Conservation (phyloP, 2,329 filamentous ascomycete species). For the Lachnellula hyalina region DNA sequence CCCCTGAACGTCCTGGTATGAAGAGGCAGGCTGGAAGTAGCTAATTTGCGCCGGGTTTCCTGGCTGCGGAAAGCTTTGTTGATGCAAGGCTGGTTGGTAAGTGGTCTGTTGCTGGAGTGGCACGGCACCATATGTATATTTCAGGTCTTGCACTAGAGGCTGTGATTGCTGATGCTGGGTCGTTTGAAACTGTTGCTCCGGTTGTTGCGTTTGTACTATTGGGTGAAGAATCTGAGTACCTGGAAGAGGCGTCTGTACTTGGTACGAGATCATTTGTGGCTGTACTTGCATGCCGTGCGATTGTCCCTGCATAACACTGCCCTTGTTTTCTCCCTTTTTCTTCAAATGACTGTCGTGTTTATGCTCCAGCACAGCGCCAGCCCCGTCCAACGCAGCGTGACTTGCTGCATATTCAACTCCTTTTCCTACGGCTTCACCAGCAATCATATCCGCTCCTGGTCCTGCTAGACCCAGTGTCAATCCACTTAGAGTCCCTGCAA, state of each 20-base stretch:
- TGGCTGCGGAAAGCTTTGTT: not conserved
- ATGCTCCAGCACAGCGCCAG: slow-evolving; percentile 32
- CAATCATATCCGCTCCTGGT: slow-evolving; percentile 34
- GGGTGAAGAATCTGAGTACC: slow-evolving; percentile 2
- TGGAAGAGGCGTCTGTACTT: not conserved
- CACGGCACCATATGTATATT: not conserved
- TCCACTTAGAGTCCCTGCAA: slow-evolving; percentile 34
- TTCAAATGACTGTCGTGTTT: slow-evolving; percentile 32
- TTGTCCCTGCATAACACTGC: slow-evolving; percentile 27
- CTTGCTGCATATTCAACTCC: slow-evolving; percentile 34
- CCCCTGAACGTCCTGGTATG: not conserved
- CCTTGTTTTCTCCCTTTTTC: slow-evolving; percentile 32
- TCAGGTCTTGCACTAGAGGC: not conserved
- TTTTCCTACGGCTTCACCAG: slow-evolving; percentile 33
- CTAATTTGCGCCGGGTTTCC: not conserved
- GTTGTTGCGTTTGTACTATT: not conserved
- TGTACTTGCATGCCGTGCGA: slow-evolving; percentile 15
- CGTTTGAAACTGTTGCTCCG: not conserved
- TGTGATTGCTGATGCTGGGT: slow-evolving; percentile 7
- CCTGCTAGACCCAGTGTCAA: slow-evolving; percentile 35
- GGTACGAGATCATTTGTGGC: slow-evolving; percentile 1
- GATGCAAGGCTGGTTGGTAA: not conserved
- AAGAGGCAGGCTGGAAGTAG: not conserved
- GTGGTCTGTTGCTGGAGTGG: not conserved
- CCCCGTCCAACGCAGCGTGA: slow-evolving; percentile 34